Evolutionary conservation across 228 moss, liverwort and hornwort species (phyloP).

Genomic region (Sphagnum fallax): DNA sequence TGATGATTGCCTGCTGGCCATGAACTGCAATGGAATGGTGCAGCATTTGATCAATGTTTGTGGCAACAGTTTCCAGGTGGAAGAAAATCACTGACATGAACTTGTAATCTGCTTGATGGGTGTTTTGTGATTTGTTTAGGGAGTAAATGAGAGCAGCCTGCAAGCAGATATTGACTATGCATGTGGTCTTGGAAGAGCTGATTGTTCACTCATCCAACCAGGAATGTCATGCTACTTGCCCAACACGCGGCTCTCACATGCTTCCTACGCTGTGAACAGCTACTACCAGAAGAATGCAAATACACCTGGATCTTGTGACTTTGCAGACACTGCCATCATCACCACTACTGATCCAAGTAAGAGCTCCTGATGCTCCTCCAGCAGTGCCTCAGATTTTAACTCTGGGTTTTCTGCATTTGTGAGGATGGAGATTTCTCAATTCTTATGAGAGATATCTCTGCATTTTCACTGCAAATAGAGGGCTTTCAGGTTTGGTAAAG

Average conservation of each 20-base stretch:
- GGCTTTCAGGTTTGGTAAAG: background rate
- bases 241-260: slow-evolving; percentile 57
- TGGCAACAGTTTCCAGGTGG: too few relatives aligned
- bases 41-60: too few relatives aligned
- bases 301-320: slow-evolving; percentile 48
- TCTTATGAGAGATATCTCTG: background rate
- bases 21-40: too few relatives aligned
- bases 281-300: slow-evolving; percentile 54
- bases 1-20: too few relatives aligned
- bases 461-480: background rate
- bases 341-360: slow-evolving; percentile 77
- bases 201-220: slow-evolving; percentile 54
- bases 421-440: too few relatives aligned
- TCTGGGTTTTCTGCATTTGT: too few relatives aligned
- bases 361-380: slow-evolving; percentile 2
- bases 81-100: too few relatives aligned
- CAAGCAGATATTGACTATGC: slow-evolving; percentile 71
- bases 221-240: slow-evolving; percentile 61
- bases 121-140: slow-evolving; percentile 12
- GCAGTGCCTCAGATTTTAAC: background rate
- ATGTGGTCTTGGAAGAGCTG: slow-evolving; percentile 54
- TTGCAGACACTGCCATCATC: slow-evolving; percentile 49
- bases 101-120: too few relatives aligned
- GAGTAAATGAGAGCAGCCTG: slow-evolving; percentile 24
- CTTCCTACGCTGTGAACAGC: slow-evolving; percentile 68